Evolutionary conservation across 2,329 filamentous ascomycete genomes (phyloP).

Genomic region (Aspergillus latus): DNA sequence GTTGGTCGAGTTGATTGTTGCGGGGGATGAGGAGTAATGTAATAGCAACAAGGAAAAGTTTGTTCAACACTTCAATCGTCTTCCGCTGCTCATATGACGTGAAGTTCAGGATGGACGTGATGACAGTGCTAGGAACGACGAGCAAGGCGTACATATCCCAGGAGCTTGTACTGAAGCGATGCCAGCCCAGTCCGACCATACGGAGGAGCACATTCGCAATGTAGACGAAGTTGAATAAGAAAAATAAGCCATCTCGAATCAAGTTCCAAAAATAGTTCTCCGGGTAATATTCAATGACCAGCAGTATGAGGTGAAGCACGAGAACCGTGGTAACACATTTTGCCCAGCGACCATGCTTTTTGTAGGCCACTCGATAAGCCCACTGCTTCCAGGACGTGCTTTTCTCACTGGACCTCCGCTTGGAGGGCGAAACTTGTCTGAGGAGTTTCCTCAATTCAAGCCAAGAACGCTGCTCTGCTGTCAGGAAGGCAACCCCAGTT

Average conservation of each 20-base stretch:
- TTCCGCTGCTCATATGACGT: constrained; percentile 52
- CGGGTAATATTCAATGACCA: constrained; percentile 82
- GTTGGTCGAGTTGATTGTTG: constrained; percentile 94
- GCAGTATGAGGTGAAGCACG: constrained; percentile 75
- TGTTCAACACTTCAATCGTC: constrained; percentile 80
- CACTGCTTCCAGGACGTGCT: constrained; percentile 80
- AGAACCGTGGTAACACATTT: constrained; percentile 75
- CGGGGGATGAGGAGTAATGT: constrained; percentile 88
- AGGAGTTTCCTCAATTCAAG: constrained; percentile 89
- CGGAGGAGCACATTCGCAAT: constrained; percentile 79
- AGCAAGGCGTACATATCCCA: constrained; percentile 92
- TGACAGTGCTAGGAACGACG: constrained; percentile 74
- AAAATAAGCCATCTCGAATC: constrained; percentile 72
- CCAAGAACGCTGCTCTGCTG: constrained; percentile 94
- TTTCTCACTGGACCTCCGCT: constrained; percentile 77
- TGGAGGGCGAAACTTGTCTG: constrained; percentile 90
- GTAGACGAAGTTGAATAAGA: constrained; percentile 79
- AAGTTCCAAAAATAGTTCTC: constrained; percentile 70
- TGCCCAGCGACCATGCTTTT: constrained; percentile 93
- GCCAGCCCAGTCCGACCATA: constrained; percentile 86
- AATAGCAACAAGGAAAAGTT: constrained; percentile 88
- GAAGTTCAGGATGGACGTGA: constrained; percentile 76
- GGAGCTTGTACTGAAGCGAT: constrained; percentile 83
- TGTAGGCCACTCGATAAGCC: constrained; percentile 92
- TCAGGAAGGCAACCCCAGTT: constrained; percentile 93